phyloP scores from a whole-genome alignment of 108 stramenopile genomes.

The Aurantiochytrium sp. region DNA sequence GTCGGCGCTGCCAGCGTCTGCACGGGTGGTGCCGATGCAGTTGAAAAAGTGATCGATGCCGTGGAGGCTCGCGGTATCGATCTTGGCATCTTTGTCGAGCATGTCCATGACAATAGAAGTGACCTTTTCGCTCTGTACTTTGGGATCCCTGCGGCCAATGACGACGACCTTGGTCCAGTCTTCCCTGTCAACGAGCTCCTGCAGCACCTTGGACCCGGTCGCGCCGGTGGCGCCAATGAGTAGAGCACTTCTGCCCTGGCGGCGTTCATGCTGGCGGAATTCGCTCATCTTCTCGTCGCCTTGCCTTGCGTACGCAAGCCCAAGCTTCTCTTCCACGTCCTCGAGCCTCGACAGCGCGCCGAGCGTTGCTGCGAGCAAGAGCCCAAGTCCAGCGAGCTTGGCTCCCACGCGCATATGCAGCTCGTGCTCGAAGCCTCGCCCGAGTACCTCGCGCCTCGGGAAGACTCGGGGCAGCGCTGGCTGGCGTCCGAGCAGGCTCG shows the following conservation, averaged over 20 bases:
- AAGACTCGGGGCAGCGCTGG: no score
- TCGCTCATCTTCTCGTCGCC: neutral
- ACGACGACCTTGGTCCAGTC: neutral
- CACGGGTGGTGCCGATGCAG: neutral
- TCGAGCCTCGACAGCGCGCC: neutral
- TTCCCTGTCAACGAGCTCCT: neutral
- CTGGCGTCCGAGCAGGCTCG: no score
- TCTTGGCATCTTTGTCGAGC: neutral
- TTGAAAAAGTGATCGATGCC: neutral
- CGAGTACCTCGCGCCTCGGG: no score
- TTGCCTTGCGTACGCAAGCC: neutral
- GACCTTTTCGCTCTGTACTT: neutral
- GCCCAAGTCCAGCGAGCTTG: neutral
- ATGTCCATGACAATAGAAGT: neutral
- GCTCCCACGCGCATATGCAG: no score
- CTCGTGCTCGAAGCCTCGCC: no score
- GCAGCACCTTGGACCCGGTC: neutral
- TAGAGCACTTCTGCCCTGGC: neutral
- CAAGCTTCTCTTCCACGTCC: neutral
- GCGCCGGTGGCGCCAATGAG: constrained; percentile 2
- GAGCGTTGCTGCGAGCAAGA: no score
- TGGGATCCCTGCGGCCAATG: neutral
- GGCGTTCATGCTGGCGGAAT: neutral
- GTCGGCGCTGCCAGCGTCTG: neutral
- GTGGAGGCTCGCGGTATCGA: neutral